A percentile compares a stretch with the other conserved stretches of the same genome.
phyloP scores from a whole-genome alignment of 2,329 filamentous ascomycete species.

The Penicillium sp. region DNA sequence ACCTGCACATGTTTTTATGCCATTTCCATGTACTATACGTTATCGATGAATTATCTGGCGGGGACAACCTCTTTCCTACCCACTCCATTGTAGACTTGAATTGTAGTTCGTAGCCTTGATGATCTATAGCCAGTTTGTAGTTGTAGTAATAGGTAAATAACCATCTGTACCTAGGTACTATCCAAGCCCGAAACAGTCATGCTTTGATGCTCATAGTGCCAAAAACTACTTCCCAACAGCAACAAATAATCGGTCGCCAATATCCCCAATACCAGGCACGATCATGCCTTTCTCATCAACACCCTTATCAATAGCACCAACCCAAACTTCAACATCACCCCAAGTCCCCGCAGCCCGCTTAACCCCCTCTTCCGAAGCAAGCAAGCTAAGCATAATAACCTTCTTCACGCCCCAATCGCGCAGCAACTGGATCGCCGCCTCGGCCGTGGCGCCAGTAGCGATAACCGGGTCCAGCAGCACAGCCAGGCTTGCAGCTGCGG shows the following conservation, averaged over 20 bases:
- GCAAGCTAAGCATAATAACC: slow-evolving; percentile 65
- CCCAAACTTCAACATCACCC: slow-evolving; percentile 61
- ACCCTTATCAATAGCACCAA: slow-evolving; percentile 65
- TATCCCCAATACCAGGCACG: slow-evolving; percentile 77
- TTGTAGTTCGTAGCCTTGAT: not conserved
- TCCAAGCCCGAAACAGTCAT: not conserved
- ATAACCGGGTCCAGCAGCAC: slow-evolving; percentile 88
- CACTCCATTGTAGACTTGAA: not conserved
- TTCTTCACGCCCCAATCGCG: slow-evolving; percentile 82
- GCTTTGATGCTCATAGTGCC: not conserved
- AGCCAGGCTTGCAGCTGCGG: slow-evolving; percentile 53
- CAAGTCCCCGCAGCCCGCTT: slow-evolving; percentile 64
- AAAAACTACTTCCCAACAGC: slow-evolving; percentile 66
- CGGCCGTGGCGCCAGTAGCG: slow-evolving; percentile 82
- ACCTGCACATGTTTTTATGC: slow-evolving; percentile 26
- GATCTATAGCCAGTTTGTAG: not conserved
- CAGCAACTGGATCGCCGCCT: slow-evolving; percentile 79
- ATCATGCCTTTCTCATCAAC: slow-evolving; percentile 79
- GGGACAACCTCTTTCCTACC: slow-evolving; percentile 12
- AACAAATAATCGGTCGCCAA: slow-evolving; percentile 81
- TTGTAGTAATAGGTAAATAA: not conserved
- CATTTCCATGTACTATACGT: slow-evolving; percentile 35
- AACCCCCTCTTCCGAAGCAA: slow-evolving; percentile 66
- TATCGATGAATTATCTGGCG: slow-evolving; percentile 29
- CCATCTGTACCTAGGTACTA: not conserved